Conservation (phyloP, 345 rosid genomes). For the Pelargonium nanum region DNA sequence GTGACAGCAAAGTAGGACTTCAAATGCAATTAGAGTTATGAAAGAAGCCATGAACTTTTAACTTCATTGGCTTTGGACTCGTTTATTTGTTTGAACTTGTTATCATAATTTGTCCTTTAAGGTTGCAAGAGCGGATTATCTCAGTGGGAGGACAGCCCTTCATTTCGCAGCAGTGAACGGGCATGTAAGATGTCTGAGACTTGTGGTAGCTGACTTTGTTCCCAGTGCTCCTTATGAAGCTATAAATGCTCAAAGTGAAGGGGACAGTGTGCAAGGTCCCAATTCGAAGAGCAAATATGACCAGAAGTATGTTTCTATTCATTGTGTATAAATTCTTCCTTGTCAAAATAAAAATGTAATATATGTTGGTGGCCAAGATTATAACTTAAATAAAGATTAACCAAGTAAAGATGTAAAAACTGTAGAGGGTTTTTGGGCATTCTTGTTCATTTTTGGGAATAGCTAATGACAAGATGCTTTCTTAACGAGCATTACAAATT, state of each 20-base stretch:
- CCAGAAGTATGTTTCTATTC: slow-evolving; percentile 33
- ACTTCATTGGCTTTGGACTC: not conserved
- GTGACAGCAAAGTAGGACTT: not conserved
- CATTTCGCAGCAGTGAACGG: slow-evolving; percentile 96
- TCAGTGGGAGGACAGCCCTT: slow-evolving; percentile 87
- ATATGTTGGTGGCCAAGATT: too few relatives aligned
- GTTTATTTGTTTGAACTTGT: not conserved
- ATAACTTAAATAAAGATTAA: too few relatives aligned
- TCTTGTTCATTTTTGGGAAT: not conserved
- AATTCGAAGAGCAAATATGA: slow-evolving; percentile 40
- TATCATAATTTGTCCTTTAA: slow-evolving; percentile 11
- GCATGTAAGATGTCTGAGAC: slow-evolving; percentile 81
- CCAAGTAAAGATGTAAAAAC: too few relatives aligned
- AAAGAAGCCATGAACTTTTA: not conserved
- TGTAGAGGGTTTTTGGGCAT: not conserved
- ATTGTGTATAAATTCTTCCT: not conserved
- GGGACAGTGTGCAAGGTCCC: slow-evolving; percentile 29
- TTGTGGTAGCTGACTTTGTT: slow-evolving; percentile 83
- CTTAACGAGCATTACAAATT: too few relatives aligned
- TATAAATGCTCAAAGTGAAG: slow-evolving; percentile 30
- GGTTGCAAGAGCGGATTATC: slow-evolving; percentile 95
- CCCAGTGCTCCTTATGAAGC: slow-evolving; percentile 68
- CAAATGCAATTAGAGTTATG: not conserved
- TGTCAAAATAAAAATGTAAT: not conserved
- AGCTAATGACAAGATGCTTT: too few relatives aligned